Evolutionary conservation across 345 rosid species (phyloP).

Genomic region (Aegle marmelos): DNA sequence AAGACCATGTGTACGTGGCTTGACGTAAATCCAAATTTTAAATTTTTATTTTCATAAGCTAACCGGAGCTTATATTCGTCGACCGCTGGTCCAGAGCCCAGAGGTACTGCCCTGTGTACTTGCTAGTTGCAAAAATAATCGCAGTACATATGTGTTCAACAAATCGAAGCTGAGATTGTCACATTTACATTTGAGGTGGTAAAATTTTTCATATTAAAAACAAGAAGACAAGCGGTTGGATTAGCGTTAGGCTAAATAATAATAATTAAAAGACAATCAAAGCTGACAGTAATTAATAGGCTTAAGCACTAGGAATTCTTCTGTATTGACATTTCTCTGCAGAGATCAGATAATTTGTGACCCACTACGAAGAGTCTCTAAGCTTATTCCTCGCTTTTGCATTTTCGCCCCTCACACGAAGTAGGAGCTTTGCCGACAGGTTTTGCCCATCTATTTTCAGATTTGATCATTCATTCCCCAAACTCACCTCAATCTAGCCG

Average conservation of each 20-base stretch:
- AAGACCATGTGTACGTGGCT: neutral
- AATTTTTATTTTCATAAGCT: neutral
- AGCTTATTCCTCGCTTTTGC: too few species aligned
- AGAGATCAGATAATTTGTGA: too few species aligned
- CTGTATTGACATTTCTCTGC: neutral
- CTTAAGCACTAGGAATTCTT: neutral
- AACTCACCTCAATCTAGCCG: neutral
- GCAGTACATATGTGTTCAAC: too few species aligned
- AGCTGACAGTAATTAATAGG: neutral
- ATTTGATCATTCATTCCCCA: neutral
- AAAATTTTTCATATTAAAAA: too few species aligned
- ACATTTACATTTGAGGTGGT: too few species aligned
- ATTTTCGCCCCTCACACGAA: neutral
- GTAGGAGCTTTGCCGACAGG: neutral
- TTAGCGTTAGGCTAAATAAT: too few species aligned
- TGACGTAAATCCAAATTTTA: neutral
- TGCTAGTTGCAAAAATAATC: neutral
- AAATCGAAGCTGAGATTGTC: neutral
- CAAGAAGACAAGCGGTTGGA: too few species aligned
- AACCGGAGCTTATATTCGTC: neutral
- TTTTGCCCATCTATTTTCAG: neutral
- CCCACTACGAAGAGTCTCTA: too few species aligned
- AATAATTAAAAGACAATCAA: neutral
- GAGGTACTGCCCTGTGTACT: neutral
- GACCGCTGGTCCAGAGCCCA: neutral